These are phyloP conservation scores for Exophiala xenobiotica DNA, from an alignment of 2,329 filamentous ascomycete species.

Conservation along the genomic window DNA sequence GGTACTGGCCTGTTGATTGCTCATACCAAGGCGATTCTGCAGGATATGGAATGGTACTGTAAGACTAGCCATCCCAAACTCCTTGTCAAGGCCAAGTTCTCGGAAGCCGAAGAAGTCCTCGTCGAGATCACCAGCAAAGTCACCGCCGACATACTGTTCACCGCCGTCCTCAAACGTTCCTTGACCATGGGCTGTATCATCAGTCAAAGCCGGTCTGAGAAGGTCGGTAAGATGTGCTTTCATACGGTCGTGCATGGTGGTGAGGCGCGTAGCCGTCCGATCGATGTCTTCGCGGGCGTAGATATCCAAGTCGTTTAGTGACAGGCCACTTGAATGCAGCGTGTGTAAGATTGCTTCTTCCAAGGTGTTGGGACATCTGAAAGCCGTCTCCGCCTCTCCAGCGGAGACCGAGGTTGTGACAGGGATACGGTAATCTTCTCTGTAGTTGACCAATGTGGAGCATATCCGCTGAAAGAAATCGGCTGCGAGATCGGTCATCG, in stretches of 20 bases:
- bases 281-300: slow-evolving; percentile 96
- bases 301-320: slow-evolving; percentile 74
- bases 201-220: slow-evolving; percentile 80
- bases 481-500: slow-evolving; percentile 81
- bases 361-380: slow-evolving; percentile 69
- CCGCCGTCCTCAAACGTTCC: slow-evolving; percentile 94
- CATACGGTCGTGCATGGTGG: slow-evolving; percentile 89
- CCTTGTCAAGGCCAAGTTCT: slow-evolving; percentile 85
- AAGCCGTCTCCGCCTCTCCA: slow-evolving; percentile 39
- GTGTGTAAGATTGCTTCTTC: slow-evolving; percentile 88
- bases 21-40: slow-evolving; percentile 83
- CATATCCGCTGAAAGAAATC: slow-evolving; percentile 88
- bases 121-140: slow-evolving; percentile 95
- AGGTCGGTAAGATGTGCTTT: slow-evolving; percentile 90
- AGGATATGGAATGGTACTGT: slow-evolving; percentile 92
- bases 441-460: slow-evolving; percentile 75
- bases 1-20: slow-evolving; percentile 50
- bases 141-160: slow-evolving; percentile 93
- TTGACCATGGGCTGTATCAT: slow-evolving; percentile 78
- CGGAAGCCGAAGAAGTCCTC: slow-evolving; percentile 99
- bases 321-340: slow-evolving; percentile 77
- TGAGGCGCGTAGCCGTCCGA: slow-evolving; percentile 73
- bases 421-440: slow-evolving; percentile 75
- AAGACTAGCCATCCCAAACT: slow-evolving; percentile 82
- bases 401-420: slow-evolving; percentile 43